Percentiles rank a stretch among this genome's conserved stretches.
phyloP scores from a whole-genome alignment of 1,284 basidiomycete species.

The Naganishia cerealis region DNA sequence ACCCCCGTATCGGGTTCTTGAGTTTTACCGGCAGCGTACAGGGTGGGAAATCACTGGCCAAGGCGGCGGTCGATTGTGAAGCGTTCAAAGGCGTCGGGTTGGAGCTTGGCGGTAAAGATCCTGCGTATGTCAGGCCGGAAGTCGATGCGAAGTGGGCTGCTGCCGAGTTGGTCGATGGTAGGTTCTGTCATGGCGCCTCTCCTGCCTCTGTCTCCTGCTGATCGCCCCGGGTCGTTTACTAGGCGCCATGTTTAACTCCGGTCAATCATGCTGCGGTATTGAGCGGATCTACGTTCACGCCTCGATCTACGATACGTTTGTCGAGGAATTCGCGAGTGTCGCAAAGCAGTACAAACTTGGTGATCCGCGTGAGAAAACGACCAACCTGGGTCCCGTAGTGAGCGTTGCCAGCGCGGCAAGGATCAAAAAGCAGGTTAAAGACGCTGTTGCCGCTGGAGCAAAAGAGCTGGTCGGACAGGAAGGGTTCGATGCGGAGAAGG shows the following conservation, averaged over 20 bases:
- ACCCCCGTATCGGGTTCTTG: slow-evolving; percentile 73
- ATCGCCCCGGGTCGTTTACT: neutral
- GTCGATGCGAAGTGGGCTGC: slow-evolving; percentile 81
- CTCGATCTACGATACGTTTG: slow-evolving; percentile 74
- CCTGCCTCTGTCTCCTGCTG: slow-evolving; percentile 2
- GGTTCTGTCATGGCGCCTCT: slow-evolving; percentile 30
- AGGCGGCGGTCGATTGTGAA: slow-evolving; percentile 57
- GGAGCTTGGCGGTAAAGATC: slow-evolving; percentile 92
- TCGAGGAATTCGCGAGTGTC: slow-evolving; percentile 69
- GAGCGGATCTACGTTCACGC: slow-evolving; percentile 93
- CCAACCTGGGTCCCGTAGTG: slow-evolving; percentile 86
- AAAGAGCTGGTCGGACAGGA: slow-evolving; percentile 70
- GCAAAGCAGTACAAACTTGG: slow-evolving; percentile 81
- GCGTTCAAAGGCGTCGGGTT: slow-evolving; percentile 70
- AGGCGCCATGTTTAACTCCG: slow-evolving; percentile 73
- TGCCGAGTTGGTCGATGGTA: slow-evolving; percentile 83
- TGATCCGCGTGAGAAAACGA: slow-evolving; percentile 72
- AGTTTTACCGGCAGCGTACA: slow-evolving; percentile 83
- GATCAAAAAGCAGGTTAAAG: slow-evolving; percentile 80
- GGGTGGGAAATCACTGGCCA: slow-evolving; percentile 54
- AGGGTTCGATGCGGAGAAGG: slow-evolving; percentile 67
- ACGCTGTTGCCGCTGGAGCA: slow-evolving; percentile 79
- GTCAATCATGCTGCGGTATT: slow-evolving; percentile 44
- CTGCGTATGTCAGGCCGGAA: slow-evolving; percentile 85
- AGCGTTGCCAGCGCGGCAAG: slow-evolving; percentile 76